These are phyloP conservation scores for Cairneyella variabilis DNA, from an alignment of 495 filamentous ascomycete genomes.

Conservation along the genomic window DNA sequence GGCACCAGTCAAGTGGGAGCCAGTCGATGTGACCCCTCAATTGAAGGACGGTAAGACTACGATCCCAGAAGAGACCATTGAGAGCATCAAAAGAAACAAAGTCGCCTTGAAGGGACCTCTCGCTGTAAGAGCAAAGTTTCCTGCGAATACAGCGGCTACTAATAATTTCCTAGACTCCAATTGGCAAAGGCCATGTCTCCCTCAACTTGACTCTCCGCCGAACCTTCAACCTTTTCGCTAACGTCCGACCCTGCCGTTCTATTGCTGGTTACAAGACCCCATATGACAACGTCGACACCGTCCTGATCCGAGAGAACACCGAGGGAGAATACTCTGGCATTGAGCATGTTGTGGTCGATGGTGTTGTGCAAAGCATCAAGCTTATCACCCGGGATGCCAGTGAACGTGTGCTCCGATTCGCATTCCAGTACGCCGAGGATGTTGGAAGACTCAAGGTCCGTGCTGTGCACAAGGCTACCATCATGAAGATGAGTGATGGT, in stretches of 20 bases:
- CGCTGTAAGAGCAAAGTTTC: slow-evolving; percentile 59
- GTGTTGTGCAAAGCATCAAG: slow-evolving; percentile 98
- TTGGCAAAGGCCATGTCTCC: slow-evolving; percentile 98
- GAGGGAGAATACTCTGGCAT: slow-evolving; percentile 99
- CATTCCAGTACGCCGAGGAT: slow-evolving; percentile 93
- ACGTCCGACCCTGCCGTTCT: slow-evolving; percentile 94
- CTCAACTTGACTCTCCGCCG: slow-evolving; percentile 97
- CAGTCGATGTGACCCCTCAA: slow-evolving; percentile 90
- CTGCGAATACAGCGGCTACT: background rate
- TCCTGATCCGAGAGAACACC: slow-evolving; percentile 98
- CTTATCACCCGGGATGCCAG: slow-evolving; percentile 91
- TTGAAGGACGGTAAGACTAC: slow-evolving; percentile 90
- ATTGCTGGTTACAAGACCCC: slow-evolving; percentile 97
- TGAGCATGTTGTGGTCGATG: slow-evolving; percentile 96
- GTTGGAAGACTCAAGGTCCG: slow-evolving; percentile 94
- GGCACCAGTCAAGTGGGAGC: slow-evolving; percentile 94
- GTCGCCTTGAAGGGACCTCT: slow-evolving; percentile 97
- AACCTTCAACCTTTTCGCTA: slow-evolving; percentile 99
- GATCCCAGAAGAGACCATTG: slow-evolving; percentile 86
- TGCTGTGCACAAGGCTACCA: slow-evolving; percentile 98
- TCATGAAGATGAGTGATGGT: slow-evolving; percentile 99
- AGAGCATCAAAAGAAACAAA: slow-evolving; percentile 86
- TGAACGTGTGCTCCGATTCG: slow-evolving; percentile 91
- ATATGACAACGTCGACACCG: slow-evolving; percentile 96
- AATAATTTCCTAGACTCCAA: slow-evolving; percentile 65